Conservation (phyloP, 2,329 filamentous ascomycete genomes). For the Verticillium nonalfalfae region DNA sequence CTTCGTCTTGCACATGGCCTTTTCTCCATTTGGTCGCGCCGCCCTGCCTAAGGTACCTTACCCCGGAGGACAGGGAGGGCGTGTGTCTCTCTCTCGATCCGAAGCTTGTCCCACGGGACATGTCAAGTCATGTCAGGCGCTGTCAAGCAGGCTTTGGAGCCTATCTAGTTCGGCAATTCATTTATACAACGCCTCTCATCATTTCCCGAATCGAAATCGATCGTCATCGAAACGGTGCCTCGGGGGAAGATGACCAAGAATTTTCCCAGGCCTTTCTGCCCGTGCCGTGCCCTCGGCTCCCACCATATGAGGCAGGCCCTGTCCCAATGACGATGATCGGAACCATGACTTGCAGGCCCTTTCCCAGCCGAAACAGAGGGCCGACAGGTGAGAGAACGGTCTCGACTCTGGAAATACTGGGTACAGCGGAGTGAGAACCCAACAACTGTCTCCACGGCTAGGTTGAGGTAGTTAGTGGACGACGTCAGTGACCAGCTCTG, state of each 20-base stretch:
- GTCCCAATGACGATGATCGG: not conserved
- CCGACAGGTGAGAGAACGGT: not conserved
- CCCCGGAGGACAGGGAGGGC: no score
- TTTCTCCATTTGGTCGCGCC: no score
- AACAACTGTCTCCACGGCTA: not conserved
- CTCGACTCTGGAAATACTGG: not conserved
- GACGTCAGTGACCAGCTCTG: not conserved
- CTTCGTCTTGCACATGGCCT: not conserved
- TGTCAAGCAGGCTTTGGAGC: not conserved
- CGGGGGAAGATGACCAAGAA: not conserved
- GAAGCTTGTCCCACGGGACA: not conserved
- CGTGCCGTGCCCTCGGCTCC: not conserved
- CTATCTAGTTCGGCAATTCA: not conserved
- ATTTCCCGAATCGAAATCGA: not conserved
- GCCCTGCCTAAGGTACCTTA: no score
- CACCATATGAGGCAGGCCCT: not conserved
- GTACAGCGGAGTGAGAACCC: not conserved
- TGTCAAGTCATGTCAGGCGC: not conserved
- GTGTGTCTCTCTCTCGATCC: not conserved
- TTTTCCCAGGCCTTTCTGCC: not conserved
- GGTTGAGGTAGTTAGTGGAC: not conserved
- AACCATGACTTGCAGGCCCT: not conserved
- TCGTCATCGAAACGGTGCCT: not conserved
- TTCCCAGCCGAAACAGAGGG: not conserved
- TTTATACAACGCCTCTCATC: not conserved